phyloP scores from a whole-genome alignment of 768 basidiomycete genomes.

The Hortiboletus flavorubellus region DNA sequence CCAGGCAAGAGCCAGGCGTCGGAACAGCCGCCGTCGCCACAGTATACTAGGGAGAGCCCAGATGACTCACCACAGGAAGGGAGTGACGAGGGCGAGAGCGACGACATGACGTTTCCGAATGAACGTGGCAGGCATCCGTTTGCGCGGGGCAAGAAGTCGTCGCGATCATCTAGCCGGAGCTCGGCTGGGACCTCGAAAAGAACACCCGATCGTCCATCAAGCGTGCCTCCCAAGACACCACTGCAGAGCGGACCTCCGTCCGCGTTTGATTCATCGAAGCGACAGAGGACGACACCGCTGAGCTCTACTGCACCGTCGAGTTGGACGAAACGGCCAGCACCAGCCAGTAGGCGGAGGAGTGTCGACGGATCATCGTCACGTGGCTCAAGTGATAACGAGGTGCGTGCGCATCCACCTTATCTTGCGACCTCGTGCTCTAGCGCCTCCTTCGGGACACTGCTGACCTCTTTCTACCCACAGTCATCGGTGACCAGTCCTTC shows the following conservation, averaged over 20 bases:
- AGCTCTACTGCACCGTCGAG: conserved; percentile 62
- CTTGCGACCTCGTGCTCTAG: neutral
- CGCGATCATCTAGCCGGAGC: conserved; percentile 57
- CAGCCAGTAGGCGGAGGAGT: conserved; percentile 67
- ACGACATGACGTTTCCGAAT: conserved; percentile 34
- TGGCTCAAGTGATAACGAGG: conserved; percentile 70
- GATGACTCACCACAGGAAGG: conserved; percentile 33
- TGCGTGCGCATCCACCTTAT: conserved; percentile 29
- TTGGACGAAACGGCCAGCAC: conserved; percentile 67
- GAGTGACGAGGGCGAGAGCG: conserved; percentile 33
- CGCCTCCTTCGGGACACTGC: neutral
- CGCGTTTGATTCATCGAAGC: conserved; percentile 63
- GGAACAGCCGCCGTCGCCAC: conserved; percentile 13
- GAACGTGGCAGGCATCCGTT: conserved; percentile 39
- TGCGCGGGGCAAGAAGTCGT: conserved; percentile 26
- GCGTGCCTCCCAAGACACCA: conserved; percentile 55
- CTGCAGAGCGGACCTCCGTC: conserved; percentile 41
- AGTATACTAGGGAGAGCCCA: conserved; percentile 28
- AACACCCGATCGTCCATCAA: conserved; percentile 49
- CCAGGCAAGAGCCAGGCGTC: conserved; percentile 18
- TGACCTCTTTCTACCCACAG: conserved; percentile 21
- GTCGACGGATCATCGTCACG: conserved; percentile 54
- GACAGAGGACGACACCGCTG: conserved; percentile 71
- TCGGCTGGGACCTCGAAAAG: conserved; percentile 22
- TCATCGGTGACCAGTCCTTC: conserved; percentile 38